Evolutionary conservation across 805 yeast genomes (phyloP).

Genomic region (Scheffersomyces stipitis): DNA sequence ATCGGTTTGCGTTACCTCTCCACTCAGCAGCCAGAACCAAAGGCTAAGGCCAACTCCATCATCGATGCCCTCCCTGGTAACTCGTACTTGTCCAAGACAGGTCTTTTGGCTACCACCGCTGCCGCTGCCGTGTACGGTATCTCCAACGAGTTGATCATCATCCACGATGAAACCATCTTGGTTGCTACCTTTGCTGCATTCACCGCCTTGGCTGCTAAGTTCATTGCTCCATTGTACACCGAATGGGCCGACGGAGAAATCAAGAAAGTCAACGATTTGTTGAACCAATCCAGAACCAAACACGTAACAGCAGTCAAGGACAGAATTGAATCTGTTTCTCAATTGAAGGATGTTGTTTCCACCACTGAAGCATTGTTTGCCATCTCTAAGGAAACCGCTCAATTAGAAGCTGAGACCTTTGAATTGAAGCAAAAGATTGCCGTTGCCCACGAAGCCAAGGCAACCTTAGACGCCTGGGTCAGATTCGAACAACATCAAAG

Average conservation of each 20-base stretch:
- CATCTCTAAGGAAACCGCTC: constrained; percentile 94
- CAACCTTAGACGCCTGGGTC: constrained; percentile 98
- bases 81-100: constrained; percentile 85
- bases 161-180: constrained; percentile 91
- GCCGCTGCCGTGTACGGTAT: constrained; percentile 95
- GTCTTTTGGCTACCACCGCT: constrained; percentile 89
- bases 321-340: constrained; percentile 85
- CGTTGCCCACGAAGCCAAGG: constrained; percentile 85
- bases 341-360: constrained; percentile 86
- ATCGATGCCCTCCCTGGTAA: constrained; percentile 93
- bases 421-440: constrained; percentile 90
- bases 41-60: constrained; percentile 85
- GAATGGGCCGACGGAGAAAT: constrained; percentile 90
- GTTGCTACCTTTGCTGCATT: constrained; percentile 79
- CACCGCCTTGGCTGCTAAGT: constrained; percentile 73
- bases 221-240: constrained; percentile 90
- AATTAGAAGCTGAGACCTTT: constrained; percentile 91
- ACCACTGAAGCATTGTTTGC: constrained; percentile 91
- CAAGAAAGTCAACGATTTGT: constrained; percentile 73
- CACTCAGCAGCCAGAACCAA: constrained; percentile 71
- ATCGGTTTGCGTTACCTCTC: constrained; percentile 67
- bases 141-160: constrained; percentile 86
- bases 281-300: constrained; percentile 83
- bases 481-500: constrained; percentile 96
- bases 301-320: constrained; percentile 92